Evolutionary conservation across 2,329 filamentous ascomycete species (phyloP).

Genomic region (Alternaria arbusti): DNA sequence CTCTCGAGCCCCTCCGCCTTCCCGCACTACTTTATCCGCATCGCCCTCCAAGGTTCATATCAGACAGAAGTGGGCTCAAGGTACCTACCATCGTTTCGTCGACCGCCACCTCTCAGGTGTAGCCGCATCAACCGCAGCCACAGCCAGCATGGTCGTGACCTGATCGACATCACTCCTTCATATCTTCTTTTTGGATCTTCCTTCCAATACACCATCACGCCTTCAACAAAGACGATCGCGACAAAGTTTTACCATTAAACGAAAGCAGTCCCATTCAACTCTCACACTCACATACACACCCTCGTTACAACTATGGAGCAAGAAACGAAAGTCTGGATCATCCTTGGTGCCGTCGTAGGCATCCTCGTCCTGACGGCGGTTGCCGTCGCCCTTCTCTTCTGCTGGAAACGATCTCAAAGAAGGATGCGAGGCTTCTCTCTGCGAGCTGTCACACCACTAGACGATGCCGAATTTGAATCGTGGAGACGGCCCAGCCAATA

Average conservation of each 20-base stretch:
- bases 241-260: neutral
- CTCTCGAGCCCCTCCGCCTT: constrained; percentile 33
- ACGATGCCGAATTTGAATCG: constrained; percentile 51
- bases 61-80: constrained; percentile 25
- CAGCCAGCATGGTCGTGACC: constrained; percentile 35
- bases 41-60: constrained; percentile 30
- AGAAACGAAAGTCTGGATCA: constrained; percentile 45
- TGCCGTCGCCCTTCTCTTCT: constrained; percentile 38
- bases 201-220: neutral
- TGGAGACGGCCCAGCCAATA: constrained; percentile 49
- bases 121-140: constrained; percentile 26
- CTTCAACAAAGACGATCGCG: neutral
- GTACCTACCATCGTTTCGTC: constrained; percentile 27
- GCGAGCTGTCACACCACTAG: constrained; percentile 48
- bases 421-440: constrained; percentile 44
- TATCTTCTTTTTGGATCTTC: constrained; percentile 22
- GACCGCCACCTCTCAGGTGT: constrained; percentile 19
- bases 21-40: constrained; percentile 42
- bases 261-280: neutral
- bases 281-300: neutral
- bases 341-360: constrained; percentile 44
- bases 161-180: constrained; percentile 30
- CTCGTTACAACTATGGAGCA: constrained; percentile 31
- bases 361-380: constrained; percentile 38
- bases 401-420: constrained; percentile 43